A percentile compares a stretch with the other conserved stretches of the same genome.
Evolutionary conservation across 805 yeast species (phyloP).

Genomic region (Hanseniaspora taiwanica): DNA sequence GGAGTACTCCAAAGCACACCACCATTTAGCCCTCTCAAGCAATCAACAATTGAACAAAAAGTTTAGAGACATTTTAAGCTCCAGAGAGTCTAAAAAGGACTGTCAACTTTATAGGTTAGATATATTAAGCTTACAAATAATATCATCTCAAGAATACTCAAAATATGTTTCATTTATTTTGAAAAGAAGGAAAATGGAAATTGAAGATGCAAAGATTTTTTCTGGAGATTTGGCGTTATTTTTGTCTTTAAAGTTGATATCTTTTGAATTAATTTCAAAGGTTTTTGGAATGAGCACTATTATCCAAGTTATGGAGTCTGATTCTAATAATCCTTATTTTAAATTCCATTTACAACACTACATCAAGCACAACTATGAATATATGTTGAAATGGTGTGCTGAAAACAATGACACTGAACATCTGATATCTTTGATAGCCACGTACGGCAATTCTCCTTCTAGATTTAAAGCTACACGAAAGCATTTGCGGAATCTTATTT

Average conservation of each 20-base stretch:
- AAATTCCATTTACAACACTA: constrained; percentile 14
- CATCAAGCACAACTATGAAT: constrained; percentile 12
- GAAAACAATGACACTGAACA: constrained; percentile 7
- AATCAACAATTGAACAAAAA: constrained; percentile 16
- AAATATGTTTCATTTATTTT: constrained; percentile 21
- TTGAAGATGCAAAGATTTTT: too few relatives aligned
- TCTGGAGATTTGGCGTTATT: constrained; percentile 12
- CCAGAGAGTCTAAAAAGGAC: constrained; percentile 3
- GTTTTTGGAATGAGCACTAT: constrained; percentile 5
- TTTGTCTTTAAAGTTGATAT: constrained; percentile 16
- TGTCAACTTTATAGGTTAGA: constrained; percentile 9
- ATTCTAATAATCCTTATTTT: constrained; percentile 10
- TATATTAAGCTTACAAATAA: constrained; percentile 13
- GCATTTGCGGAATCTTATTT: neutral
- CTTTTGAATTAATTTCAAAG: constrained; percentile 9
- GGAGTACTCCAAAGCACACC: constrained; percentile 8
- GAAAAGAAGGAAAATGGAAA: constrained; percentile 17
- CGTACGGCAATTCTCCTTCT: neutral
- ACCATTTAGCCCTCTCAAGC: neutral
- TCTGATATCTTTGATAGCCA: neutral
- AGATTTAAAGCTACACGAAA: neutral
- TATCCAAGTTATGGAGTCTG: neutral
- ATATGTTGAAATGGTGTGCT: constrained; percentile 10
- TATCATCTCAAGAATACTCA: constrained; percentile 16
- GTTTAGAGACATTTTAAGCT: constrained; percentile 19